Evolutionary conservation across 2,329 filamentous ascomycete species (phyloP), one percentile per base, ranked within the genome.

Genomic region (Eutypella sp.): DNA sequence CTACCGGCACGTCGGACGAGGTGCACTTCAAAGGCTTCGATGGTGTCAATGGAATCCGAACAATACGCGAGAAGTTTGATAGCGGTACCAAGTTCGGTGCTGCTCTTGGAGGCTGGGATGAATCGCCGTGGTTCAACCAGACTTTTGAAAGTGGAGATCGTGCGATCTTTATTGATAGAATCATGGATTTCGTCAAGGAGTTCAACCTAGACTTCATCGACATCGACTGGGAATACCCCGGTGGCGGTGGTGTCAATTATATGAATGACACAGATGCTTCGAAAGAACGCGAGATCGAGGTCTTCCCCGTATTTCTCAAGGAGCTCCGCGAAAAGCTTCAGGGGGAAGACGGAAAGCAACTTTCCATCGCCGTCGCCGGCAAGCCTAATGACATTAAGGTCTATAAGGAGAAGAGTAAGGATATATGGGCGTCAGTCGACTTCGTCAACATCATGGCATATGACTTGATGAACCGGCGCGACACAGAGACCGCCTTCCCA

Each of bases 371-470:
- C 3, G 81, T 85, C 0, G 84, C 85, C 0, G 84, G 79, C 2
- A 72, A 79, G 15, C 67, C 71, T 33, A 67, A 68, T 13, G 84
- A 88, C 57, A 85, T 87, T 79, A 75, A 87, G 4, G 83, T 81
- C n/a, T 87, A 79, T 58, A 84, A 75, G 0, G 63, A 73, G 20
- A 77, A 78, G 7, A 70, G 81, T 0, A 79, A 80, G 2, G 66
- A 71, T 46, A 84, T 87, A 53, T 78, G 76, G 68, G 59, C 67
- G 11, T 69, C 72, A 2, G 74, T 87, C 16, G 82, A 88, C 59
- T 84, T 81, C 57, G 70, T 87, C 57, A 87, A 87, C 57, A 41
- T 88, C 51, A 87, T 87, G 84, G 74, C 77, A 8, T 88, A 88
- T 60, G 85, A 89, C 58, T 60, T 89, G 40, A 84, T 85, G 76